Percentiles rank a stretch among this genome's conserved stretches.
Evolutionary conservation across 2,329 filamentous ascomycete genomes (phyloP).

Genomic region (Exophiala alcalophila): DNA sequence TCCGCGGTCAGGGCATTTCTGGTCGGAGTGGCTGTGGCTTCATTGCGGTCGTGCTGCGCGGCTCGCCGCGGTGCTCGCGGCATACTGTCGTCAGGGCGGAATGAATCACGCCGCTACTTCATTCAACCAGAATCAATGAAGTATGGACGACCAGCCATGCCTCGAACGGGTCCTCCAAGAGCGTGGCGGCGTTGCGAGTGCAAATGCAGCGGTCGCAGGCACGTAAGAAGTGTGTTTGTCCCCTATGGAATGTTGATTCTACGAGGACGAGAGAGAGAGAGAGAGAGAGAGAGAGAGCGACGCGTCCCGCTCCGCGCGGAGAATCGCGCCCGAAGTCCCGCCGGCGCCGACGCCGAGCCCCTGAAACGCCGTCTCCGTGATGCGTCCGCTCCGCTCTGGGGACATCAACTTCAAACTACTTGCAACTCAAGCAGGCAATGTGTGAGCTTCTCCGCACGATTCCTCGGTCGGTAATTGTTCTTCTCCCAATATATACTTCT

Average conservation of each 20-base stretch:
- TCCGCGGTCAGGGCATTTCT: constrained; percentile 31
- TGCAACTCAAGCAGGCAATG: no score
- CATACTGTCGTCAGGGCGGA: constrained; percentile 16
- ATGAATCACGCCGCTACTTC: neutral
- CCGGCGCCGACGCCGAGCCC: no score
- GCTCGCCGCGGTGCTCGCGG: constrained; percentile 29
- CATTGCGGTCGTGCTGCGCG: constrained; percentile 18
- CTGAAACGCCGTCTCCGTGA: no score
- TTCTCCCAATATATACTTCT: no score
- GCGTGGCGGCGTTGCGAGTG: neutral
- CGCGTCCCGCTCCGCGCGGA: no score
- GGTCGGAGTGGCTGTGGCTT: constrained; percentile 27
- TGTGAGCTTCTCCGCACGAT: no score
- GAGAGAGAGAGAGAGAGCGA: neutral
- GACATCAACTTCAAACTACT: no score
- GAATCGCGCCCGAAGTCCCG: no score
- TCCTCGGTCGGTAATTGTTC: no score
- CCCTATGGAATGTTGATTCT: no score
- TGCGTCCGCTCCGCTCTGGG: no score
- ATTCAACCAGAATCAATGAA: constrained; percentile 11
- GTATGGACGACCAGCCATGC: constrained; percentile 1
- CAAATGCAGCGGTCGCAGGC: neutral
- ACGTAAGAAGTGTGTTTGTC: no score
- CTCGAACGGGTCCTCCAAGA: neutral
- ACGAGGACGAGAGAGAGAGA: neutral